Evolutionary conservation across 106 monocot species (phyloP).

Genomic region (Dendrobium catenatum): DNA sequence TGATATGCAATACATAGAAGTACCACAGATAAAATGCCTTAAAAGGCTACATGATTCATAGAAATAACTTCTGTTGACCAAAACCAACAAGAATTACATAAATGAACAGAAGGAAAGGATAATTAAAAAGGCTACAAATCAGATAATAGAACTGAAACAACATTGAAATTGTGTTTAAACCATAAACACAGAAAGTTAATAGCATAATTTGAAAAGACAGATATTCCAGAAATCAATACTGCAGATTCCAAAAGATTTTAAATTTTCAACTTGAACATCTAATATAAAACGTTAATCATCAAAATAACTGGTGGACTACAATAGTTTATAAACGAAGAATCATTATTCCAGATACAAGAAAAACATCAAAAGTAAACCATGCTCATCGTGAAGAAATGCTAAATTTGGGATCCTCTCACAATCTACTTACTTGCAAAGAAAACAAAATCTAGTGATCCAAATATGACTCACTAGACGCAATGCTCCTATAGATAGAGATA

Average conservation of each 20-base stretch:
- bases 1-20: too few species aligned
- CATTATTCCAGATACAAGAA: constrained; percentile 15
- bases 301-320: not conserved
- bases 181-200: not conserved
- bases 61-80: too few species aligned
- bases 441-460: constrained; percentile 17
- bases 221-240: not conserved
- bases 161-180: not conserved
- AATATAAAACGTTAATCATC: not conserved
- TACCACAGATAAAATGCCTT: too few species aligned
- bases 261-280: not conserved
- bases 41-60: too few species aligned
- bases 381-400: constrained; percentile 18
- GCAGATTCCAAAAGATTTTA: constrained; percentile 1
- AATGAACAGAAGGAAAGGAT: not conserved
- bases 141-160: not conserved
- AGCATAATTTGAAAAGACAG: not conserved
- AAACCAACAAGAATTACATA: not conserved
- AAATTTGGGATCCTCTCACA: constrained; percentile 9
- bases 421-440: constrained; percentile 1
- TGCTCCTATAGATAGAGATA: constrained; percentile 35
- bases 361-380: constrained; percentile 13
- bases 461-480: constrained; percentile 43
- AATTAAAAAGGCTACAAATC: not conserved
- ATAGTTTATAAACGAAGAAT: constrained; percentile 10